Evolutionary conservation across 768 basidiomycete species (phyloP).

Genomic region (Pleurotus salmoneostramineus): DNA sequence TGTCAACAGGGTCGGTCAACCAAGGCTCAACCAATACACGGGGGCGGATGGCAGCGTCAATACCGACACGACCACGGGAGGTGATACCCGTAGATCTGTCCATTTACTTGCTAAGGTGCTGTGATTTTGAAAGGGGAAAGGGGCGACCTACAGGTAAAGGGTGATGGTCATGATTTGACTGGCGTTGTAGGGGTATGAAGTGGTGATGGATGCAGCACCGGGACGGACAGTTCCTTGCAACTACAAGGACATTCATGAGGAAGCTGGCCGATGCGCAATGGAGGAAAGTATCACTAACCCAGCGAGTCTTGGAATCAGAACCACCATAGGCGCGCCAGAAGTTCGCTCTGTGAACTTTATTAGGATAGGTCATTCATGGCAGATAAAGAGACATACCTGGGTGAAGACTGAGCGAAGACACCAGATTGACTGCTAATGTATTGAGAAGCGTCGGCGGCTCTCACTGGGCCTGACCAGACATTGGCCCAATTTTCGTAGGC

Average conservation of each 20-base stretch:
- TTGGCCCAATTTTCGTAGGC: too few species aligned
- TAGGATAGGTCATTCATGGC: background rate
- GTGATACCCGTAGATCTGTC: slow-evolving; percentile 54
- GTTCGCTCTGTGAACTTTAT: slow-evolving; percentile 37
- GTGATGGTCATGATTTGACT: slow-evolving; percentile 63
- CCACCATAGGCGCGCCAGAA: slow-evolving; percentile 57
- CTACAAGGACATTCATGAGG: slow-evolving; percentile 21
- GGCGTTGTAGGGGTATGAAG: slow-evolving; percentile 46
- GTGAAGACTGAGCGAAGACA: too few species aligned
- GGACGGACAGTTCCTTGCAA: slow-evolving; percentile 63
- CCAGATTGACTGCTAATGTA: too few species aligned
- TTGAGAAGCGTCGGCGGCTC: too few species aligned
- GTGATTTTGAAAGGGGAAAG: background rate
- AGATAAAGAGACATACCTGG: background rate
- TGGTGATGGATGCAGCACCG: slow-evolving; percentile 49
- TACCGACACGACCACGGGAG: slow-evolving; percentile 60
- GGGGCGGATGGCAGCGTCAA: slow-evolving; percentile 47
- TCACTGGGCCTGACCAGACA: too few species aligned
- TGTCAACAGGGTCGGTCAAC: slow-evolving; percentile 57
- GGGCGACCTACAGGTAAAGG: slow-evolving; percentile 39
- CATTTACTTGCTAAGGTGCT: background rate
- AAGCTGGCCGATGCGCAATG: background rate
- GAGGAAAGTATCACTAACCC: slow-evolving; percentile 25
- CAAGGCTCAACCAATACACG: slow-evolving; percentile 49
- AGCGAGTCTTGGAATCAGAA: slow-evolving; percentile 43